phyloP scores from a whole-genome alignment of 2,329 filamentous ascomycete species.

The Colletotrichum theobromicola region DNA sequence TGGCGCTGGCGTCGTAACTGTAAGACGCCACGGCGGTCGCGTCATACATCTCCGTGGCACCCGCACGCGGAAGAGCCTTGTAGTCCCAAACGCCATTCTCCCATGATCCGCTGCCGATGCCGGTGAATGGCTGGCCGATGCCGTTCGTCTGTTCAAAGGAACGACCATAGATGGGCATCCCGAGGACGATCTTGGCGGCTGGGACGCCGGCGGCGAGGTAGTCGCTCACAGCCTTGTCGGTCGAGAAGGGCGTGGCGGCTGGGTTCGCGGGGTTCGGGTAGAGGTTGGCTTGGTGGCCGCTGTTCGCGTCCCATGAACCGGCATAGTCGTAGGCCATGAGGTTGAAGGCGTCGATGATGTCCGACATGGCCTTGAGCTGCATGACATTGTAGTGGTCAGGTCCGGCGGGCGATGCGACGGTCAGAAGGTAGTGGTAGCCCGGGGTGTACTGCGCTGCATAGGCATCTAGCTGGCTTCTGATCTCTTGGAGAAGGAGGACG shows the following conservation, averaged over 20 bases:
- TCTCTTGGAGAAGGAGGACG: slow-evolving; percentile 46
- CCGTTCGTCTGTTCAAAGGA: slow-evolving; percentile 68
- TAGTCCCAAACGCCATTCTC: slow-evolving; percentile 82
- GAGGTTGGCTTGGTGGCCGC: slow-evolving; percentile 77
- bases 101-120: slow-evolving; percentile 72
- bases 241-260: slow-evolving; percentile 71
- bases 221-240: slow-evolving; percentile 65
- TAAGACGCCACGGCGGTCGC: slow-evolving; percentile 66
- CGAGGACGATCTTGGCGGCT: slow-evolving; percentile 72
- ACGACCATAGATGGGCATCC: slow-evolving; percentile 83
- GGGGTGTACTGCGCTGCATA: slow-evolving; percentile 49
- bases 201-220: slow-evolving; percentile 71
- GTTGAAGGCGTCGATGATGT: slow-evolving; percentile 59
- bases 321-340: slow-evolving; percentile 79
- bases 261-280: slow-evolving; percentile 60
- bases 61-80: slow-evolving; percentile 72
- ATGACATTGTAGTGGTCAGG: slow-evolving; percentile 52
- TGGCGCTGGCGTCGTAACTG: slow-evolving; percentile 66
- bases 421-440: slow-evolving; percentile 58
- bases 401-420: slow-evolving; percentile 57
- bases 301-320: slow-evolving; percentile 67
- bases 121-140: slow-evolving; percentile 66
- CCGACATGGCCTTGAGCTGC: slow-evolving; percentile 40
- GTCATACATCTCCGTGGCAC: slow-evolving; percentile 65
- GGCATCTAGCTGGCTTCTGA: slow-evolving; percentile 52